Evolutionary conservation across 768 basidiomycete genomes (phyloP).

Genomic region (Macrocybe gigantea): DNA sequence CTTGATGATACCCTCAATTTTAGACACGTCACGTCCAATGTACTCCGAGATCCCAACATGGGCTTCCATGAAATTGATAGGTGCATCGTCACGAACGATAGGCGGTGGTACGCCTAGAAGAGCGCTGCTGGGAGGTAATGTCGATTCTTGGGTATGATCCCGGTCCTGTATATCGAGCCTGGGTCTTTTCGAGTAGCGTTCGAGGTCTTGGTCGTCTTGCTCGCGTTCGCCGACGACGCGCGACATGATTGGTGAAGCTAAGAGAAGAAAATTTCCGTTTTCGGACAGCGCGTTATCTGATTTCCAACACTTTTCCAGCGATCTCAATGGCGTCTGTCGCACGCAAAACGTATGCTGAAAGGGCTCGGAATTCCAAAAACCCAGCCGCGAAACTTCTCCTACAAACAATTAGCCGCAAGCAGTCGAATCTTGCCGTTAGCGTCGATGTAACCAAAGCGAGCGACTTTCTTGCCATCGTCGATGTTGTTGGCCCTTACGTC

Average conservation of each 20-base stretch:
- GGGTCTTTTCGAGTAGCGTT: constrained; percentile 38
- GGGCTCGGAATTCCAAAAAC: constrained; percentile 56
- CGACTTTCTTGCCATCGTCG: constrained; percentile 81
- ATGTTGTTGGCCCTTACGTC: constrained; percentile 82
- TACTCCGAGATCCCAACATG: constrained; percentile 93
- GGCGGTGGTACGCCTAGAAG: constrained; percentile 58
- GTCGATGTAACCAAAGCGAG: constrained; percentile 84
- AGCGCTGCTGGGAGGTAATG: constrained; percentile 68
- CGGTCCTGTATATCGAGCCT: constrained; percentile 25
- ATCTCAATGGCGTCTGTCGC: constrained; percentile 25
- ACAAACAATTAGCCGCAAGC: constrained; percentile 78
- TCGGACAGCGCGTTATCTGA: not conserved
- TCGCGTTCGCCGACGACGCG: constrained; percentile 45
- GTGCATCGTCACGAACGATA: constrained; percentile 38
- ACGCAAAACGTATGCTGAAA: constrained; percentile 53
- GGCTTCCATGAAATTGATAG: constrained; percentile 61
- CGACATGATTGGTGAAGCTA: constrained; percentile 20
- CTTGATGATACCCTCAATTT: constrained; percentile 92
- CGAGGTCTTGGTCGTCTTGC: constrained; percentile 35
- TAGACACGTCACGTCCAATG: constrained; percentile 59
- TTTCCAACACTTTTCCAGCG: not conserved
- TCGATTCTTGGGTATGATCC: constrained; percentile 21
- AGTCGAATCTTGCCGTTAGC: constrained; percentile 90
- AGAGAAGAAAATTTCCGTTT: not conserved
- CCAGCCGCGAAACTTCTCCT: constrained; percentile 76